These are phyloP conservation scores for Macrolepiota fuliginosa DNA, from an alignment of 768 basidiomycete species.

Conservation along the genomic window DNA sequence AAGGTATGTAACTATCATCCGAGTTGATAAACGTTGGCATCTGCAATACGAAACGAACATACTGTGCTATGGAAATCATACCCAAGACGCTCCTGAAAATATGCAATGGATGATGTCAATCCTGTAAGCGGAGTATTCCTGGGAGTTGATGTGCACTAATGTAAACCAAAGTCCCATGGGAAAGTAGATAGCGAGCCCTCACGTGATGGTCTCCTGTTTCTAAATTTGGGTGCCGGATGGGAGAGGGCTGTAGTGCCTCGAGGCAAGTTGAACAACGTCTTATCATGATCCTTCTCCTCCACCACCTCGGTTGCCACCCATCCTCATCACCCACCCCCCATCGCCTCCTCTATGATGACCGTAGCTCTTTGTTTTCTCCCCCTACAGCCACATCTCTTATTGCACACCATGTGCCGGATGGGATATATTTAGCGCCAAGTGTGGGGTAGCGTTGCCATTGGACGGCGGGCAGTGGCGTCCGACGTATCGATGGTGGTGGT, in stretches of 20 bases:
- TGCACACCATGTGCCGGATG: not conserved
- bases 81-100: no score
- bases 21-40: no score
- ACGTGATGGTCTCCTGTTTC: not conserved
- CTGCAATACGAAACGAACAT: no score
- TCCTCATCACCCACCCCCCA: not conserved
- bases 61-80: no score
- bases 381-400: not conserved
- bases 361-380: not conserved
- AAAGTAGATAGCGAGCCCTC: no score
- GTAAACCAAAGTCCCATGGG: no score
- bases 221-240: not conserved
- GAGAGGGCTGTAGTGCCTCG: not conserved
- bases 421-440: conserved; percentile 1
- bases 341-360: no score
- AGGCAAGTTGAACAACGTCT: conserved; percentile 1
- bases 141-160: no score
- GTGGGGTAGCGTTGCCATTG: not conserved
- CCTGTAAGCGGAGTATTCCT: no score
- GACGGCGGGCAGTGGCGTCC: not conserved
- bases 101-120: no score
- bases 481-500: not conserved
- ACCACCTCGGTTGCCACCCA: not conserved
- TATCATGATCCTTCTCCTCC: conserved; percentile 1
- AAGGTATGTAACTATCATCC: no score